Evolutionary conservation across 352 stramenopile species (phyloP).

Genomic region (Pythium volutum): DNA sequence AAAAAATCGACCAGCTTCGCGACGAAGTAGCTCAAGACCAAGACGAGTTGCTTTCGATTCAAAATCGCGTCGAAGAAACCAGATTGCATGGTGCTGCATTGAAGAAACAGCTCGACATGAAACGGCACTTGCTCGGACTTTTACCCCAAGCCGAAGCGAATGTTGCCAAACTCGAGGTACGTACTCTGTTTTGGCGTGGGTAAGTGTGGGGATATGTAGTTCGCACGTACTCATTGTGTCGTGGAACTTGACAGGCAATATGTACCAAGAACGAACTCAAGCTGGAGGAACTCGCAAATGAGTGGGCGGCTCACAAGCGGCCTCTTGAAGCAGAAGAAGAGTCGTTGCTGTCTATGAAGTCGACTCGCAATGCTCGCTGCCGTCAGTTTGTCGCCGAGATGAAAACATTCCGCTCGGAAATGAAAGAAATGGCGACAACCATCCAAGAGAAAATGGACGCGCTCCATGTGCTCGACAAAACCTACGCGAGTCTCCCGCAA

Average conservation of each 20-base stretch:
- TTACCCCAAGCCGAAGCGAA: slow-evolving; percentile 64
- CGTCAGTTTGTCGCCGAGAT: slow-evolving; percentile 68
- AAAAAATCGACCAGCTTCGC: slow-evolving; percentile 17
- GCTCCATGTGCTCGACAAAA: slow-evolving; percentile 49
- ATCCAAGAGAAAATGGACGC: slow-evolving; percentile 77
- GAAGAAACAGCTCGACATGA: slow-evolving; percentile 44
- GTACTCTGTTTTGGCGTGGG: slow-evolving; percentile 1
- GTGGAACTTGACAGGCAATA: slow-evolving; percentile 28
- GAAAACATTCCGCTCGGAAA: slow-evolving; percentile 55
- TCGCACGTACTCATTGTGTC: neutral
- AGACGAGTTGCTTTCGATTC: slow-evolving; percentile 8
- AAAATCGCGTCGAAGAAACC: slow-evolving; percentile 25
- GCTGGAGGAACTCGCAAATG: slow-evolving; percentile 40
- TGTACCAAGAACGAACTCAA: slow-evolving; percentile 52
- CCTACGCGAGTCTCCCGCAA: slow-evolving; percentile 45
- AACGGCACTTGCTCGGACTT: slow-evolving; percentile 59
- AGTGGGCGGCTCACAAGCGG: slow-evolving; percentile 51
- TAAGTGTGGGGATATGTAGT: neutral
- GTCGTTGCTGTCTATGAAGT: slow-evolving; percentile 38
- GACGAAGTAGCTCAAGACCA: slow-evolving; percentile 16
- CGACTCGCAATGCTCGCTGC: slow-evolving; percentile 46
- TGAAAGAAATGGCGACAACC: slow-evolving; percentile 52
- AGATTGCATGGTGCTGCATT: slow-evolving; percentile 31
- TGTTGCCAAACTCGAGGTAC: slow-evolving; percentile 61
- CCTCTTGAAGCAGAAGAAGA: slow-evolving; percentile 51